Percentiles rank a stretch among this genome's conserved stretches.
Evolutionary conservation across 2,329 filamentous ascomycete species (phyloP).

Genomic region (Fusarium chlamydosporum): DNA sequence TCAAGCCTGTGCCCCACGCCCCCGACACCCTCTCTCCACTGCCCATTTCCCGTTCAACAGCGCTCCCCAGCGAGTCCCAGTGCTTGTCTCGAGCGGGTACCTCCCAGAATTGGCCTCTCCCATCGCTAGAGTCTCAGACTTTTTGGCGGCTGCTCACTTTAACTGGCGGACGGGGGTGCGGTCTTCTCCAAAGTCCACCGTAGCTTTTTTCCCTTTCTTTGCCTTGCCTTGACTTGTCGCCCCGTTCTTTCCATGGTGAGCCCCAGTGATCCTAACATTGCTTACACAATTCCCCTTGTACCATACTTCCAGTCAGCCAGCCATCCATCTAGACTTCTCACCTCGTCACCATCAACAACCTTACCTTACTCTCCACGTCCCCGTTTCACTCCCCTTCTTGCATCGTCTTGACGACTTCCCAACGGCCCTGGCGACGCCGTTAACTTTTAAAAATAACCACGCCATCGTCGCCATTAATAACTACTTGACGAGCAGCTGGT

Average conservation of each 20-base stretch:
- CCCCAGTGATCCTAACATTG: conserved; percentile 28
- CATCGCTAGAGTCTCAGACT: conserved; percentile 41
- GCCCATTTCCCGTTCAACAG: conserved; percentile 50
- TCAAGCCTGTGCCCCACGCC: too few species aligned
- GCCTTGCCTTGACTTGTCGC: conserved; percentile 37
- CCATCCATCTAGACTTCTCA: conserved; percentile 33
- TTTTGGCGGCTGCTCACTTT: conserved; percentile 29
- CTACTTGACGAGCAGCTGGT: conserved; percentile 43
- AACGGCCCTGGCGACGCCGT: conserved; percentile 44
- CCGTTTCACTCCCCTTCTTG: conserved; percentile 33
- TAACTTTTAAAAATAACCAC: conserved; percentile 20
- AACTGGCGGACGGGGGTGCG: conserved; percentile 40
- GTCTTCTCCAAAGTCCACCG: conserved; percentile 49
- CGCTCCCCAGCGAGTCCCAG: conserved; percentile 44
- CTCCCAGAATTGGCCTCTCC: conserved; percentile 31
- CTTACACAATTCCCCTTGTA: conserved; percentile 51
- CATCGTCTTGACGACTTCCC: conserved; percentile 42
- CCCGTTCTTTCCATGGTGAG: conserved; percentile 39
- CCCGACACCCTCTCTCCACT: conserved; percentile 48
- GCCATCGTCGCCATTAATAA: conserved; percentile 20
- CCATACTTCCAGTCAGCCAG: conserved; percentile 26
- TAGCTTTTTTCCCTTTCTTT: conserved; percentile 47
- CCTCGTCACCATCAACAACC: conserved; percentile 43
- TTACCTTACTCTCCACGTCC: conserved; percentile 35
- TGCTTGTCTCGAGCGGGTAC: conserved; percentile 42